phyloP scores from a whole-genome alignment of 2,329 filamentous ascomycete species.

The Colletotrichum tamarilloi region DNA sequence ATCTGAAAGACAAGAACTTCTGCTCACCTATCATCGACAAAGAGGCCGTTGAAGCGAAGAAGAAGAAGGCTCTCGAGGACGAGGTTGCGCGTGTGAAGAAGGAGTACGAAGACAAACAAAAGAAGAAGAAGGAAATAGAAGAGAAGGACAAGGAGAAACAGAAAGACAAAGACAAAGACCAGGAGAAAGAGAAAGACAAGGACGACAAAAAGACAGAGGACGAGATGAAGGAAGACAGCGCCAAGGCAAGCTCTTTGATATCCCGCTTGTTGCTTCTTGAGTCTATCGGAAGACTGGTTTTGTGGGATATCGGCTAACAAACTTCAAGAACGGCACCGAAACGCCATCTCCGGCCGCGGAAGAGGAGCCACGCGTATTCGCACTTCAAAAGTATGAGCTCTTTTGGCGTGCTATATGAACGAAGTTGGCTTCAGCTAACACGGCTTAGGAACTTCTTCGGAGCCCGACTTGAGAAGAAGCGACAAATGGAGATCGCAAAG shows the following conservation, averaged over 20 bases:
- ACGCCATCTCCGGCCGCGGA: constrained; percentile 56
- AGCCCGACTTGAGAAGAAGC: constrained; percentile 82
- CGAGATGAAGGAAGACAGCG: constrained; percentile 46
- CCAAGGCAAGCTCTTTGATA: constrained; percentile 37
- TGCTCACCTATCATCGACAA: constrained; percentile 80
- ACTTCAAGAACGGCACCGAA: constrained; percentile 56
- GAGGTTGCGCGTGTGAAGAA: constrained; percentile 75
- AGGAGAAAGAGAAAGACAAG: constrained; percentile 58
- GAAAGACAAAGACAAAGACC: constrained; percentile 59
- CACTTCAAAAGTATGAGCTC: constrained; percentile 44
- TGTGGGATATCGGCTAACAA: constrained; percentile 37
- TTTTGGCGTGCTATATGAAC: not conserved
- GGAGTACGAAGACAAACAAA: constrained; percentile 80
- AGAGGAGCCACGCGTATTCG: constrained; percentile 83
- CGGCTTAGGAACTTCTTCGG: constrained; percentile 78
- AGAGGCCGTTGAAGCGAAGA: constrained; percentile 71
- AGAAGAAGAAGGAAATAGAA: constrained; percentile 75
- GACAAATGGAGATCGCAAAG: constrained; percentile 82
- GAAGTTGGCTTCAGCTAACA: not conserved
- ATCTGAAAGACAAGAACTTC: constrained; percentile 86
- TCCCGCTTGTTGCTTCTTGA: no score
- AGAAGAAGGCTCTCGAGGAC: constrained; percentile 73
- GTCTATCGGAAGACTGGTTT: not conserved
- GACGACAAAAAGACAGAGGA: constrained; percentile 51
- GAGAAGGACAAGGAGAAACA: constrained; percentile 66